Evolutionary conservation across 176 grass and related monocot genomes (phyloP), one percentile per base, ranked within the genome.

Genomic region (Oryza longistaminata): DNA sequence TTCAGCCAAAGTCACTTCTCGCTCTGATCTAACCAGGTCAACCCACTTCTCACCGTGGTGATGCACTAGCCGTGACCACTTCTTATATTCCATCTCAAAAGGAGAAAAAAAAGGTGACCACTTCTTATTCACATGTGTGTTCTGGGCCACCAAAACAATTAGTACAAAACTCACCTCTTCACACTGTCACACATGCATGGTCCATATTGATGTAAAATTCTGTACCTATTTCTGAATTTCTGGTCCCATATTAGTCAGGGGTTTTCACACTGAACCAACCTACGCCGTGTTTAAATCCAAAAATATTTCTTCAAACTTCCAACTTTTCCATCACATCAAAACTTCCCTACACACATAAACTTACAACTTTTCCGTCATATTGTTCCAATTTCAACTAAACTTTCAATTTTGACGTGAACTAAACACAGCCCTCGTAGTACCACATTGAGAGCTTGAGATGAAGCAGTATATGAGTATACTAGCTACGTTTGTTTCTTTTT

Each of bases 1-100:
- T 70, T 70, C 65, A 70, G 55, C 31, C 62, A 21, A 9, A 77
- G n/a, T 22, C 58, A 53, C 22, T 70, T 43, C 42, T 48, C 46
- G 60, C 66, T 62, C 2, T 58, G 13, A 35, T 61, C 19, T 13
- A 86, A 65, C 14, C 19, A 58, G 53, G 75, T 65, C 84, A 73
- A 49, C 31, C 33, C 39, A 76, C 53, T 67, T 40, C 39, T 4
- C 21, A 22, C 53, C 3, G 4, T 40, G 8, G 9, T 65, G 13
- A 17, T 48, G 33, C 78, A 37, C 40, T 24, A 72, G 68, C 17
- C 16, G 68, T 39, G 67, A 35, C 84, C 40, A 39, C 53, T 1
- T 50, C 6, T 31, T 42, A 58, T 42, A 58, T 58, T 21, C 5
- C 53, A 58, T n/a, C 17, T 58, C 53, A 58, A 58, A 55, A 55